These are phyloP conservation scores for Stenocarpella maydis DNA, from an alignment of 2,329 filamentous ascomycete species.

Conservation along the genomic window DNA sequence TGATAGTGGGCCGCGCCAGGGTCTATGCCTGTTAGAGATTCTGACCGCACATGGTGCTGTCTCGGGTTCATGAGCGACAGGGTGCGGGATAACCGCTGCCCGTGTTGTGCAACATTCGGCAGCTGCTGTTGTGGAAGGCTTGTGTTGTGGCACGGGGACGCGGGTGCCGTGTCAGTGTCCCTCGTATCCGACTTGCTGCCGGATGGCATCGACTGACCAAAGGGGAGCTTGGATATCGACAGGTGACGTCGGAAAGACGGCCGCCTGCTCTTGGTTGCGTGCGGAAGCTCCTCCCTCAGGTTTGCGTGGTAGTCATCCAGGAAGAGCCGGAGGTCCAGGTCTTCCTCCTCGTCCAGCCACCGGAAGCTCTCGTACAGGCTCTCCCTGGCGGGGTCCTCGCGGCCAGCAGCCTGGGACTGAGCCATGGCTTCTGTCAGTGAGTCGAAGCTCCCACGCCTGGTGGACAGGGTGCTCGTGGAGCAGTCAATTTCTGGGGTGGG, in stretches of 20 bases:
- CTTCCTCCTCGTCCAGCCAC: conserved; percentile 77
- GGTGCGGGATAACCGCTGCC: conserved; percentile 61
- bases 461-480: conserved; percentile 42
- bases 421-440: conserved; percentile 37
- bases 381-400: conserved; percentile 50
- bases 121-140: conserved; percentile 23
- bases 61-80: conserved; percentile 61
- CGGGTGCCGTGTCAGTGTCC: conserved; percentile 46
- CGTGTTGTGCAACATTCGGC: conserved; percentile 46
- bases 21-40: conserved; percentile 66
- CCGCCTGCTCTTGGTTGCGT: conserved; percentile 54
- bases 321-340: conserved; percentile 71
- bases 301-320: conserved; percentile 77
- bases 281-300: conserved; percentile 59
- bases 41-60: conserved; percentile 53
- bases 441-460: conserved; percentile 44
- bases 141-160: conserved; percentile 42
- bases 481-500: conserved; percentile 42
- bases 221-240: conserved; percentile 73
- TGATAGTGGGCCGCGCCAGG: conserved; percentile 83
- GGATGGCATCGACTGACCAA: conserved; percentile 63
- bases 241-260: conserved; percentile 75
- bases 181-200: conserved; percentile 55
- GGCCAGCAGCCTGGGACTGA: conserved; percentile 33
- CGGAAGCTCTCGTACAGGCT: conserved; percentile 73